phyloP scores from a whole-genome alignment of 768 basidiomycete genomes.

The Tulasnella sp. region DNA sequence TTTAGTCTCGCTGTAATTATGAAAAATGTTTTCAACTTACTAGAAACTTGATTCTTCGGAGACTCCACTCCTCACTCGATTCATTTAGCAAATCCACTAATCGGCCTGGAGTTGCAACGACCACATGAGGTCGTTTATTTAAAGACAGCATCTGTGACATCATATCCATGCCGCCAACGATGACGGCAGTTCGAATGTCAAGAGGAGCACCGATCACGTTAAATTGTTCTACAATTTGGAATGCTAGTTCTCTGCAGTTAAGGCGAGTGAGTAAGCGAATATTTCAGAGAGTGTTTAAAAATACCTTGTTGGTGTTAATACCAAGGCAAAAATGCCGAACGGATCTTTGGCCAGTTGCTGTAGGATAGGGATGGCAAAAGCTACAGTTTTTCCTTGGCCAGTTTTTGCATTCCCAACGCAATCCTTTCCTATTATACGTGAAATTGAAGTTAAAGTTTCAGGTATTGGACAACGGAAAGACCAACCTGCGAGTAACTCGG shows the following conservation, averaged over 20 bases:
- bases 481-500: slow-evolving; percentile 73
- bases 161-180: slow-evolving; percentile 99
- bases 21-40: slow-evolving; percentile 43
- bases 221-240: slow-evolving; percentile 96
- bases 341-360: slow-evolving; percentile 85
- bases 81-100: slow-evolving; percentile 78
- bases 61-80: slow-evolving; percentile 62
- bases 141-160: slow-evolving; percentile 89
- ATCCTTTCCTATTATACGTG: slow-evolving; percentile 62
- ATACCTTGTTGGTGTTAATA: slow-evolving; percentile 92
- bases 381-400: slow-evolving; percentile 95
- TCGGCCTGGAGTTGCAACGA: slow-evolving; percentile 93
- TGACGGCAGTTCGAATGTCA: slow-evolving; percentile 76
- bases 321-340: slow-evolving; percentile 88
- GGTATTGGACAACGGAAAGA: not conserved
- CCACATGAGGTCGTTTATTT: slow-evolving; percentile 78
- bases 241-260: slow-evolving; percentile 79
- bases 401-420: slow-evolving; percentile 98
- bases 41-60: slow-evolving; percentile 79
- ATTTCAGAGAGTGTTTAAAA: slow-evolving; percentile 29
- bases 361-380: slow-evolving; percentile 92
- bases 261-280: not conserved
- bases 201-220: slow-evolving; percentile 79
- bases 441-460: not conserved
- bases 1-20: not conserved